These are phyloP conservation scores for Fusarium algeriense DNA, from an alignment of 2,329 filamentous ascomycete species.

Conservation along the genomic window DNA sequence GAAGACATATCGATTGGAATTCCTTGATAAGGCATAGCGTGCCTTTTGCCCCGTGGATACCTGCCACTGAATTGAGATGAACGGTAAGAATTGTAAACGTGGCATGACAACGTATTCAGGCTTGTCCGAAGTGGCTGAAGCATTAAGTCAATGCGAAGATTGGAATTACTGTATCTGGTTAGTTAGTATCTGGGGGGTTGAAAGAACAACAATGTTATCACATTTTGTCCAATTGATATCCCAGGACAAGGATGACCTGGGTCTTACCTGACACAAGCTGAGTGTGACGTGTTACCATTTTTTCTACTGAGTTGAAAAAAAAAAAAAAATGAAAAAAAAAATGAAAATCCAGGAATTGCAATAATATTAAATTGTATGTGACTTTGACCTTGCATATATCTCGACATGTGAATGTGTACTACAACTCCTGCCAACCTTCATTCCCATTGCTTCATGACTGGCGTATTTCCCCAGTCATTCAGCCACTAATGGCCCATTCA, in stretches of 20 bases:
- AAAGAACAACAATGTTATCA: not conserved
- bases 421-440: not conserved
- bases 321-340: no score
- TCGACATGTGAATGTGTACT: not conserved
- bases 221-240: not conserved
- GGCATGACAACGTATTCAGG: not conserved
- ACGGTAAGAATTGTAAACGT: not conserved
- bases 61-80: not conserved
- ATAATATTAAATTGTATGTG: not conserved
- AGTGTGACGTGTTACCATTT: not conserved
- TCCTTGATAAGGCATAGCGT: not conserved
- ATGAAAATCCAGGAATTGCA: no score
- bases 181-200: not conserved
- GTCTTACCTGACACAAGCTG: not conserved
- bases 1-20: not conserved
- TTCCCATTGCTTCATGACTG: not conserved
- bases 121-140: not conserved
- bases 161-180: constrained; percentile 5
- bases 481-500: not conserved
- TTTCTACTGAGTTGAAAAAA: not conserved
- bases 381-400: not conserved
- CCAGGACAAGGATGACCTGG: not conserved
- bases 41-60: not conserved
- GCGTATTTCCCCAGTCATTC: not conserved
- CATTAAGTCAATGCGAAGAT: not conserved